A percentile compares a stretch with the other conserved stretches of the same genome.
phyloP scores from a whole-genome alignment of 495 filamentous ascomycete genomes.

The Podospora pseudocomata region DNA sequence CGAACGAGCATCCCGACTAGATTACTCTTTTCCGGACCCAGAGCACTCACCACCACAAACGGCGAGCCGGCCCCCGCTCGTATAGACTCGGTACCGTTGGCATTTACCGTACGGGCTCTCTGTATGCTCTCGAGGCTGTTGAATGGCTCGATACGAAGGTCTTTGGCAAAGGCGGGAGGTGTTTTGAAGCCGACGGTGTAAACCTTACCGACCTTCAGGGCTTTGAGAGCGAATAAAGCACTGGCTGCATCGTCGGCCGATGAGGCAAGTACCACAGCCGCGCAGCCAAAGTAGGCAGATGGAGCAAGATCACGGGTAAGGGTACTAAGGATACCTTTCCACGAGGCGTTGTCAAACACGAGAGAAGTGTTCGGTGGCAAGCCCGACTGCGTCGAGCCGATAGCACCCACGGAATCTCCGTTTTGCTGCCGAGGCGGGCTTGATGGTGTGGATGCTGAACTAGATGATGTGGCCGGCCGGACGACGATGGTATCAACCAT shows the following conservation, averaged over 20 bases:
- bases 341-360: constrained; percentile 73
- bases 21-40: constrained; percentile 72
- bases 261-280: constrained; percentile 68
- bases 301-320: constrained; percentile 77
- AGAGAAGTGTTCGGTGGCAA: constrained; percentile 46
- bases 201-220: constrained; percentile 70
- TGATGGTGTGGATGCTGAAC: constrained; percentile 37
- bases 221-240: constrained; percentile 70
- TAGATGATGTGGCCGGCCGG: constrained; percentile 34
- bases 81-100: constrained; percentile 28
- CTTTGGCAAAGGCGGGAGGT: constrained; percentile 56
- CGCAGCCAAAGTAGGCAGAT: constrained; percentile 69
- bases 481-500: constrained; percentile 76
- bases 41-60: constrained; percentile 73
- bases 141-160: constrained; percentile 63
- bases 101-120: constrained; percentile 48
- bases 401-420: constrained; percentile 23
- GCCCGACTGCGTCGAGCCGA: constrained; percentile 24
- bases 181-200: constrained; percentile 81
- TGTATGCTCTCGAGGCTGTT: constrained; percentile 76
- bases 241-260: constrained; percentile 67
- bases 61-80: constrained; percentile 50
- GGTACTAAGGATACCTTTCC: constrained; percentile 79
- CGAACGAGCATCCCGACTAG: constrained; percentile 76
- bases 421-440: constrained; percentile 36